A percentile compares a stretch with the other conserved stretches of the same genome.
These are phyloP conservation scores for Talaromyces albobiverticillius DNA, from an alignment of 2,329 filamentous ascomycete species.

Conservation along the genomic window DNA sequence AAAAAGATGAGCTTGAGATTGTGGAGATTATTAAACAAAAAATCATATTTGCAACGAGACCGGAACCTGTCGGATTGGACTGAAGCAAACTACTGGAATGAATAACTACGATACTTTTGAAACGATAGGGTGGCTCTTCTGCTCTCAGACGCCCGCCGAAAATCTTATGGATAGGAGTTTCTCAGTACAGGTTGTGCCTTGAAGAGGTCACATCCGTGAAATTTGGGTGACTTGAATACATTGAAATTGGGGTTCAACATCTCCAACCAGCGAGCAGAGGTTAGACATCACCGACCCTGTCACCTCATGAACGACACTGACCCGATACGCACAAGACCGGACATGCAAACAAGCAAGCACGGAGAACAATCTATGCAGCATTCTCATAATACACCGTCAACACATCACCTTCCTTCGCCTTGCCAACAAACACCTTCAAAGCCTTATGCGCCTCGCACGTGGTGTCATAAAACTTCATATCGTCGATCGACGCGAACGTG, in stretches of 20 bases:
- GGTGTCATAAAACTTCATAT: slow-evolving; percentile 69
- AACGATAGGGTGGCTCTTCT: neutral
- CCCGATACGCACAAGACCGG: neutral
- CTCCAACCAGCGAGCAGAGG: too few species aligned
- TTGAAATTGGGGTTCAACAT: too few species aligned
- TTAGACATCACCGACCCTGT: too few species aligned
- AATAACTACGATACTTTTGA: neutral
- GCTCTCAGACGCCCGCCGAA: too few species aligned
- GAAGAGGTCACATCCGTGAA: too few species aligned
- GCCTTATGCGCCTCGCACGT: slow-evolving; percentile 55
- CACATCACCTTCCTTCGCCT: slow-evolving; percentile 33
- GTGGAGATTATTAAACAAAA: slow-evolving; percentile 86
- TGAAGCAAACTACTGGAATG: slow-evolving; percentile 18
- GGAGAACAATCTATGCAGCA: slow-evolving; percentile 21
- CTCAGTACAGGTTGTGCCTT: too few species aligned
- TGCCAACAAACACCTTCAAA: slow-evolving; percentile 37
- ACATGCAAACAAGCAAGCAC: neutral
- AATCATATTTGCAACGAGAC: slow-evolving; percentile 76
- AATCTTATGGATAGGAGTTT: neutral
- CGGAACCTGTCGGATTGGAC: slow-evolving; percentile 70
- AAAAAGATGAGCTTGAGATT: slow-evolving; percentile 56
- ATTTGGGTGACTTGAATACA: too few species aligned
- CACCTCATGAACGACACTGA: neutral
- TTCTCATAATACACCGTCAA: slow-evolving; percentile 38
- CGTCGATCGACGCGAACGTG: slow-evolving; percentile 62